Evolutionary conservation across 108 stramenopile species (phyloP), one percentile per base, ranked within the genome.

Genomic region (Skeletonema grethae): DNA sequence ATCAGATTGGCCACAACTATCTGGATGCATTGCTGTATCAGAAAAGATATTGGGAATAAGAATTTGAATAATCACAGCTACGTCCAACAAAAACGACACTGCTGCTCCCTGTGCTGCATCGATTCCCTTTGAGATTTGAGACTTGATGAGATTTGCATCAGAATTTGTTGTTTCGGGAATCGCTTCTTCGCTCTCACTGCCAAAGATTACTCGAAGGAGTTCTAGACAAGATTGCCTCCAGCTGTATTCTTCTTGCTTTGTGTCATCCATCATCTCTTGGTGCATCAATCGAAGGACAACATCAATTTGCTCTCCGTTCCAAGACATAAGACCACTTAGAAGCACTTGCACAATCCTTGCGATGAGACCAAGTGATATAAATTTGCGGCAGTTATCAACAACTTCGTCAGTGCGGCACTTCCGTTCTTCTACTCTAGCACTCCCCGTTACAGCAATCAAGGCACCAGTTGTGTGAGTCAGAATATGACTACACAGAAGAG

Each of bases 401-500:
- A 88, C 73, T 3, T 80, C 79, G 56, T 91, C 83, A 22, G 80
- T 59, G 46, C 65, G 73, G 61, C 69, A 75, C 67, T 55, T 89
- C 79, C 67, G 86, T 83, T 59, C 79, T 57, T 73, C 73, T 53
- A 87, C 85, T 70, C 88, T 75, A 5, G 82, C 90, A 39, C 84
- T 67, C n/a, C 94, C 94, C 32, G 85, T 82, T 7, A 86, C 74
- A 24, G 91, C 91, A 72, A 87, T 84, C 30, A 95, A 85, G 5
- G 91, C 88, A 50, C 86, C 86, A 29, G 83, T 83, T 25, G 88
- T 88, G 76, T 95, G 94, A 0, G 94, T 92, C 34, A 95, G 84
- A 55, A 95, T 72, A 63, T 95, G 82, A 20, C 91, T 82, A 43
- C 75, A 72, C 12, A 95, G 84, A 32, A 95, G 72, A 11, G 94